These are phyloP conservation scores for Tremella fuciformis DNA, from an alignment of 768 basidiomycete genomes.

Conservation along the genomic window DNA sequence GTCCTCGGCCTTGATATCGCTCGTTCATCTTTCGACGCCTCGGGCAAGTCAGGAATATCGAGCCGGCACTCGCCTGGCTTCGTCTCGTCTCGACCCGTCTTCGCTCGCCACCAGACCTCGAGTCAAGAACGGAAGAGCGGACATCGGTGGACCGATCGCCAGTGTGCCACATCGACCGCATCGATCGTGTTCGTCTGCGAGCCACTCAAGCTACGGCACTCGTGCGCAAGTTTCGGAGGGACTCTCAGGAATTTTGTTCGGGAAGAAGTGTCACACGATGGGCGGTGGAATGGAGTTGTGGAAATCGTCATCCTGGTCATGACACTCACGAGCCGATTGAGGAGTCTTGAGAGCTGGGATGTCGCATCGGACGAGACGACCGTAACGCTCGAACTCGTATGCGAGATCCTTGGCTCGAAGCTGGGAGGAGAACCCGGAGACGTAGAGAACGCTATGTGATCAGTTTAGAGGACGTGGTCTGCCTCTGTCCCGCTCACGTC, in stretches of 20 bases:
- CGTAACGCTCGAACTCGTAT: conserved; percentile 50
- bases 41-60: neutral
- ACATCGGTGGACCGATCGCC: neutral
- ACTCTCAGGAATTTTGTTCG: neutral
- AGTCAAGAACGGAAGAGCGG: neutral
- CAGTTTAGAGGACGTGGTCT: neutral
- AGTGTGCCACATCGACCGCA: neutral
- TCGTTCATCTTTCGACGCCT: conserved; percentile 11
- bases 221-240: neutral
- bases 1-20: conserved; percentile 1
- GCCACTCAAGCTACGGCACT: neutral
- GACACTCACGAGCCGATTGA: conserved; percentile 40
- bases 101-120: neutral
- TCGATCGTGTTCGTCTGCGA: conserved; percentile 5
- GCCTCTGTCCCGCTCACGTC: conserved; percentile 3
- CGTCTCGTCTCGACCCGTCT: conserved; percentile 4
- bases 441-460: conserved; percentile 42
- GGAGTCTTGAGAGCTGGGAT: conserved; percentile 43
- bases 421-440: conserved; percentile 42
- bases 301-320: neutral
- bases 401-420: conserved; percentile 46
- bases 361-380: conserved; percentile 44
- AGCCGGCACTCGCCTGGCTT: conserved; percentile 3
- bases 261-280: neutral
- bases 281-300: neutral